These are phyloP conservation scores for Arxiozyma slooffiae DNA, from an alignment of 1,139 yeast genomes.

Conservation along the genomic window DNA sequence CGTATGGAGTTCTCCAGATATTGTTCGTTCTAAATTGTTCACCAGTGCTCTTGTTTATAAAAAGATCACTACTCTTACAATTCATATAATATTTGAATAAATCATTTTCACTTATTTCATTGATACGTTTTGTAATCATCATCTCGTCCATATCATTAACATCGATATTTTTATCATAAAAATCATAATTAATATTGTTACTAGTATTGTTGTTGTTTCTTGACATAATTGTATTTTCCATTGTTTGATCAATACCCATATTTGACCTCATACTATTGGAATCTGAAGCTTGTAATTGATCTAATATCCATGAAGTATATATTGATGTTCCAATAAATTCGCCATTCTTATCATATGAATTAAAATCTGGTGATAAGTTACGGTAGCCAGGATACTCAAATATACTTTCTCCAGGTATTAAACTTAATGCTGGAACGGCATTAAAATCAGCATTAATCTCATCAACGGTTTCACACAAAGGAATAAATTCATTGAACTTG, in stretches of 20 bases:
- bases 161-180: not conserved
- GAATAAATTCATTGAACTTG: constrained; percentile 9
- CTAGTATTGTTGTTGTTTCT: not conserved
- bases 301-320: constrained; percentile 23
- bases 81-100: constrained; percentile 7
- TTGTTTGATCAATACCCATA: not conserved
- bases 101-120: constrained; percentile 4
- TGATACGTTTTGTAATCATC: not conserved
- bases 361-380: constrained; percentile 20
- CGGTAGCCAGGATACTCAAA: constrained; percentile 29
- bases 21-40: constrained; percentile 3
- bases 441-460: constrained; percentile 15
- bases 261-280: not conserved
- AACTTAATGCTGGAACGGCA: constrained; percentile 20
- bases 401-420: constrained; percentile 22
- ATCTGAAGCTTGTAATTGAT: constrained; percentile 1
- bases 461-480: constrained; percentile 17
- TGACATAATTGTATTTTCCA: not conserved
- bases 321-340: constrained; percentile 28
- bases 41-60: constrained; percentile 2
- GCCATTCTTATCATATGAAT: constrained; percentile 29
- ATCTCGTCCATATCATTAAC: not conserved
- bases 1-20: constrained; percentile 9
- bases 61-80: not conserved
- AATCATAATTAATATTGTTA: not conserved